These are phyloP conservation scores for Vanrija sp. DNA, from an alignment of 1,284 basidiomycete species.

Conservation along the genomic window DNA sequence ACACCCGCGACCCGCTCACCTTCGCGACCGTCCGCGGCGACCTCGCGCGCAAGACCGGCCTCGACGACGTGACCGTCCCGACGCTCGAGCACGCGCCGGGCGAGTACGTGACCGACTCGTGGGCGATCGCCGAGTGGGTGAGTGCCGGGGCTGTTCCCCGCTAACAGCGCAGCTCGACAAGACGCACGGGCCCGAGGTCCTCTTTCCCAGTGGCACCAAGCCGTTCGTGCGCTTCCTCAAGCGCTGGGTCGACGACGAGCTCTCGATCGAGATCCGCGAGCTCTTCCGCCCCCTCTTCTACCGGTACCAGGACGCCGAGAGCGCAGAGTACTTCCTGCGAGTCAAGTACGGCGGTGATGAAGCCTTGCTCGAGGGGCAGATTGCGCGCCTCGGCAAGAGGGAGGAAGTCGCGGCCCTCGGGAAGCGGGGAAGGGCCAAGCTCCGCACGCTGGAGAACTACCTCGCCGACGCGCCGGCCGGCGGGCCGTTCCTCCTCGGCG, in stretches of 20 bases:
- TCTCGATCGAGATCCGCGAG: not conserved
- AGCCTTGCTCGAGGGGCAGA: not conserved
- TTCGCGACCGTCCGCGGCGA: conserved; percentile 27
- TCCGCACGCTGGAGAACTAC: not conserved
- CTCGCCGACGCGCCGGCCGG: not conserved
- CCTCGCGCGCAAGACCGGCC: conserved; percentile 23
- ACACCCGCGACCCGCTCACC: conserved; percentile 8
- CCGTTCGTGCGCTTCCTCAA: not conserved
- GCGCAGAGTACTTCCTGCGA: not conserved
- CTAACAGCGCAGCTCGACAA: conserved; percentile 1
- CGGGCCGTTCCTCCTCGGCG: conserved; percentile 8
- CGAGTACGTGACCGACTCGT: conserved; percentile 26
- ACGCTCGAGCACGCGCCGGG: conserved; percentile 20
- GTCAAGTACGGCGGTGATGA: not conserved
- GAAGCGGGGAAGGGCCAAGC: not conserved
- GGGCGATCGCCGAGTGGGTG: conserved; percentile 29
- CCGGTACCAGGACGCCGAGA: not conserved
- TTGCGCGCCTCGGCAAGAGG: not conserved
- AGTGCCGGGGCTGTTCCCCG: not conserved
- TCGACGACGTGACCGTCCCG: conserved; percentile 28
- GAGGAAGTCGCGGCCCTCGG: not conserved
- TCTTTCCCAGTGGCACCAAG: not conserved
- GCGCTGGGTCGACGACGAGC: not conserved
- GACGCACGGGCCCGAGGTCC: not conserved
- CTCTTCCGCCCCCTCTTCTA: conserved; percentile 3